Evolutionary conservation across 208 protist genomes (phyloP).

Genomic region (Leishmania tropica): DNA sequence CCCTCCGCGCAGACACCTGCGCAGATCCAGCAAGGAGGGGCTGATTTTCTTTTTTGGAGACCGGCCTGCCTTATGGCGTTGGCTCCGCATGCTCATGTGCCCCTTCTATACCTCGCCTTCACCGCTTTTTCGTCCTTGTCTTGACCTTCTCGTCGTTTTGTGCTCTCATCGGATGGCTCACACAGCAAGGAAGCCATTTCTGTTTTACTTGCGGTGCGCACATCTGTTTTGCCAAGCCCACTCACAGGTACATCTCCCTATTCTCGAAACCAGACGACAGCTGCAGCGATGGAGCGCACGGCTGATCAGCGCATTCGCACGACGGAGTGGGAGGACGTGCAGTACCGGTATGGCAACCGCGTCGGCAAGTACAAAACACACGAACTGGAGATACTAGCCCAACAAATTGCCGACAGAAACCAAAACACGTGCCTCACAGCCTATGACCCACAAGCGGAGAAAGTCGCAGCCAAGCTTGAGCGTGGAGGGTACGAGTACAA

Average conservation of each 20-base stretch:
- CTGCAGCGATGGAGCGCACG: constrained; percentile 62
- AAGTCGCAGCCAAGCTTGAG: constrained; percentile 65
- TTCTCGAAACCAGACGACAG: neutral
- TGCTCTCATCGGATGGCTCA: neutral
- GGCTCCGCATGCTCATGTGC: neutral
- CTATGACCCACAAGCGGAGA: constrained; percentile 80
- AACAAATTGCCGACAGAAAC: constrained; percentile 78
- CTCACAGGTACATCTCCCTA: neutral
- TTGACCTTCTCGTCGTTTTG: neutral
- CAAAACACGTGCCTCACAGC: constrained; percentile 63
- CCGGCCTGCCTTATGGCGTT: neutral
- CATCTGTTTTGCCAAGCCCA: constrained; percentile 1
- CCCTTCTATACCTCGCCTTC: neutral
- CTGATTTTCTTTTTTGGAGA: neutral
- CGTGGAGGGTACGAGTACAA: constrained; percentile 53
- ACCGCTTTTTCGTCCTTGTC: neutral
- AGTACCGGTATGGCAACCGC: constrained; percentile 90
- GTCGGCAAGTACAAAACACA: constrained; percentile 86
- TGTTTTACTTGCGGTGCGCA: no score
- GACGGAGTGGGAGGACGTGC: constrained; percentile 92
- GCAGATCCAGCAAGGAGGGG: neutral
- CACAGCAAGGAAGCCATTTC: neutral
- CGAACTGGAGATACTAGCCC: constrained; percentile 79
- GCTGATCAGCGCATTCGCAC: constrained; percentile 85
- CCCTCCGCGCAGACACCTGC: neutral